Percentiles rank a stretch among this genome's conserved stretches.
phyloP scores from a whole-genome alignment of 371 early-diverging fungal species.

The Haplosporangium sp. region DNA sequence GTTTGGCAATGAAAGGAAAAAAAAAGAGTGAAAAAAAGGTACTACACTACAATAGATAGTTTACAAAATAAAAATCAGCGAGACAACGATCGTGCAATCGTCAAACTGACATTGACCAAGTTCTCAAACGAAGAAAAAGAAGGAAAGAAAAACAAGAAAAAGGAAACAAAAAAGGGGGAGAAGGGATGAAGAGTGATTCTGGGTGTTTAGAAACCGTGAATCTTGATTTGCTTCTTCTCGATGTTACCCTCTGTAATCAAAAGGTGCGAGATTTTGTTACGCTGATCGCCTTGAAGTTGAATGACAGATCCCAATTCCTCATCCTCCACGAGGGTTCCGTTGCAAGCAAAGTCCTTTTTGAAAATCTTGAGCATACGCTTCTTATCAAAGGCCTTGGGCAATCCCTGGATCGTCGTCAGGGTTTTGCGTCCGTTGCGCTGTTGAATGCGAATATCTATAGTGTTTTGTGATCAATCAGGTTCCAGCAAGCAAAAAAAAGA shows the following conservation, averaged over 20 bases:
- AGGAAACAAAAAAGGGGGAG: too few relatives aligned
- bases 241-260: slow-evolving; percentile 78
- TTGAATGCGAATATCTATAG: slow-evolving; percentile 93
- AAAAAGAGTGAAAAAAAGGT: background rate
- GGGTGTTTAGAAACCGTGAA: slow-evolving; percentile 92
- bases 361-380: slow-evolving; percentile 93
- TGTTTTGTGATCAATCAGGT: background rate
- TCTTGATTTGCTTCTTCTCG: slow-evolving; percentile 87
- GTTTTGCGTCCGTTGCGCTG: slow-evolving; percentile 98
- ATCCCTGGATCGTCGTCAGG: slow-evolving; percentile 93
- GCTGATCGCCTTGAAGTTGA: slow-evolving; percentile 97
- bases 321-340: slow-evolving; percentile 94
- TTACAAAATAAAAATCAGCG: background rate
- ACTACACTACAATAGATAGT: background rate
- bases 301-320: slow-evolving; percentile 91
- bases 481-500: background rate
- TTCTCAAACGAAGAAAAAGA: background rate
- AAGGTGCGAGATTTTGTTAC: slow-evolving; percentile 86
- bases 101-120: background rate
- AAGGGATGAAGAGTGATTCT: background rate
- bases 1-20: background rate
- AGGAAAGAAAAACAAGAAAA: slow-evolving; percentile 6
- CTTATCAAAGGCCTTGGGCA: slow-evolving; percentile 87
- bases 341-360: slow-evolving; percentile 97
- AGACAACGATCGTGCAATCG: background rate